A percentile compares a stretch with the other conserved stretches of the same genome.
Conservation (phyloP, 305 asterid genomes). For the Fraxinus paxiana region DNA sequence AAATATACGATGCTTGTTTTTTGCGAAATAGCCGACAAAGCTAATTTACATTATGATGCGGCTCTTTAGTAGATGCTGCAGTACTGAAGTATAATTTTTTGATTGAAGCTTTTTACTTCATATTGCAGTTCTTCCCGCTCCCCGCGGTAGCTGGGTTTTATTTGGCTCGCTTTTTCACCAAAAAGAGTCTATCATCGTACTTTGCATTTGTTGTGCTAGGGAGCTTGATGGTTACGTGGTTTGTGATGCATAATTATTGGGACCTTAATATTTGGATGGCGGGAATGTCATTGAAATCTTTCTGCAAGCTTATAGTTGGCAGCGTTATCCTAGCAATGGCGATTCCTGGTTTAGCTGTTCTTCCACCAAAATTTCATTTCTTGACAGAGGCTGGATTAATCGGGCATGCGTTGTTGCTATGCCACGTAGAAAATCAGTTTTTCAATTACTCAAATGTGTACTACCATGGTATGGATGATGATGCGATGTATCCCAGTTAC, state of each 20-base stretch:
- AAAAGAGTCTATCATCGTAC: slow-evolving; percentile 81
- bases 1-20: background rate
- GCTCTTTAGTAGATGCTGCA: slow-evolving; percentile 5
- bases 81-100: background rate
- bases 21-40: background rate
- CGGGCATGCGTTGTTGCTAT: slow-evolving; percentile 76
- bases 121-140: slow-evolving; percentile 86
- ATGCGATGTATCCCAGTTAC: slow-evolving; percentile 96
- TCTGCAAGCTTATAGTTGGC: slow-evolving; percentile 93
- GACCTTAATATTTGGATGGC: slow-evolving; percentile 97
- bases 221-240: slow-evolving; percentile 94
- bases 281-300: slow-evolving; percentile 93
- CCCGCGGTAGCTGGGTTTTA: slow-evolving; percentile 88
- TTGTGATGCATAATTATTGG: slow-evolving; percentile 96
- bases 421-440: slow-evolving; percentile 81
- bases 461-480: slow-evolving; percentile 93
- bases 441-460: slow-evolving; percentile 78
- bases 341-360: slow-evolving; percentile 92
- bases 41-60: slow-evolving; percentile 18
- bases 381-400: slow-evolving; percentile 80
- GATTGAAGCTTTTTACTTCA: slow-evolving; percentile 24
- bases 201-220: slow-evolving; percentile 82
- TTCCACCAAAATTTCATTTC: slow-evolving; percentile 72
- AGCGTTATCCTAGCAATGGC: slow-evolving; percentile 83
- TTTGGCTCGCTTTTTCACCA: slow-evolving; percentile 92